These are phyloP conservation scores for Tricholomella constricta DNA, from an alignment of 768 basidiomycete species.

Conservation along the genomic window DNA sequence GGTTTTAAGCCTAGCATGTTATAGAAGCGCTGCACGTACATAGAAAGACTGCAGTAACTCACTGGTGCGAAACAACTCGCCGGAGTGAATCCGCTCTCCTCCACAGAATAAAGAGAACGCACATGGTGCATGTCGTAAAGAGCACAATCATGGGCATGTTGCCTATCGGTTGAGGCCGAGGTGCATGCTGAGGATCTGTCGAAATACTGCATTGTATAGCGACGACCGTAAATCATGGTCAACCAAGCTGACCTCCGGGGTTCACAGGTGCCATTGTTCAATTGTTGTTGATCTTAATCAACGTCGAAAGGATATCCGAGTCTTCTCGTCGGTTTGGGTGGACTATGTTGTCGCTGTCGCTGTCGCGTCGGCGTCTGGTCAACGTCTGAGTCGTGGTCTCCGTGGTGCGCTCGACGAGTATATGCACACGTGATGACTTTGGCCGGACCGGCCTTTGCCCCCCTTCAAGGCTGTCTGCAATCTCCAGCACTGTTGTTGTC, in stretches of 20 bases:
- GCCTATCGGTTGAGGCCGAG: conserved; percentile 67
- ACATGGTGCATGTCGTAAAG: conserved; percentile 58
- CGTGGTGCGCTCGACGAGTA: no score
- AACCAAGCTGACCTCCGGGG: conserved; percentile 13
- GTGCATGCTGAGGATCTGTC: conserved; percentile 59
- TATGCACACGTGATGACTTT: no score
- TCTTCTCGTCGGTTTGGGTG: no score
- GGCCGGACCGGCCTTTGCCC: no score
- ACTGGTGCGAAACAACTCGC: conserved; percentile 65
- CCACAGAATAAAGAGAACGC: conserved; percentile 64
- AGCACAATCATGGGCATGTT: conserved; percentile 55
- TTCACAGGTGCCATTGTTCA: conserved; percentile 13
- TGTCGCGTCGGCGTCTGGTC: no score
- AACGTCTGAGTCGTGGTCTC: no score
- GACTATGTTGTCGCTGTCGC: no score
- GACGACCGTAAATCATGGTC: background rate
- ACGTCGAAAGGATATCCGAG: no score
- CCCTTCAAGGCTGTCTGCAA: no score
- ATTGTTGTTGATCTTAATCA: background rate
- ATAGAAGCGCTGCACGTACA: background rate
- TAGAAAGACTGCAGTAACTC: conserved; percentile 22
- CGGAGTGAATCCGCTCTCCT: conserved; percentile 56
- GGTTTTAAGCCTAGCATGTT: conserved; percentile 50
- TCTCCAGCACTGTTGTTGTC: no score
- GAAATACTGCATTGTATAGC: background rate